These are phyloP conservation scores for Gossypium laxum DNA, from an alignment of 441 rosid species.

Conservation along the genomic window DNA sequence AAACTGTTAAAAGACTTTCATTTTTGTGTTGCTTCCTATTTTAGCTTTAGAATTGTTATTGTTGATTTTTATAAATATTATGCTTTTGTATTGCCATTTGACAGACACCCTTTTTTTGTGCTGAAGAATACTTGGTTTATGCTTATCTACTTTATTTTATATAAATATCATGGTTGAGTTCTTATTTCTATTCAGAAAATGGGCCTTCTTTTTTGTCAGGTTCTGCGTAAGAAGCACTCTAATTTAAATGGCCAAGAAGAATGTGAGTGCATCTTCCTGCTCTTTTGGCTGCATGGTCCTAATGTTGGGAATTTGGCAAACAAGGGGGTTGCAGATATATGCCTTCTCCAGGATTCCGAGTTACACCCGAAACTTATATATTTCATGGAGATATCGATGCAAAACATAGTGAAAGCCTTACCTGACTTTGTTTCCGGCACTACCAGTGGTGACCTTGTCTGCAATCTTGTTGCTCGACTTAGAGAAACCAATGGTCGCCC, in stretches of 20 bases:
- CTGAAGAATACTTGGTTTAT: not conserved
- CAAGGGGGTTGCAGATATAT: constrained; percentile 32
- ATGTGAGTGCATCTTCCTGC: constrained; percentile 33
- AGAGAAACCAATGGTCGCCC: not conserved
- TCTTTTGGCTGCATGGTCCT: constrained; percentile 44
- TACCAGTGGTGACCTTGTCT: not conserved
- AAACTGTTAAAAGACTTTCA: not conserved
- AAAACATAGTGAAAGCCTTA: constrained; percentile 10
- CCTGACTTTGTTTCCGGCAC: not conserved
- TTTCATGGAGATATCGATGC: constrained; percentile 21
- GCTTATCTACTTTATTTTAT: not conserved
- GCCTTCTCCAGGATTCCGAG: constrained; percentile 18
- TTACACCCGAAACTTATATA: constrained; percentile 18
- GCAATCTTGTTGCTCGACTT: not conserved
- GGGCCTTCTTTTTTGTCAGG: constrained; percentile 17
- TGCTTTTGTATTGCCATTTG: not conserved
- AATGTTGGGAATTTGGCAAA: constrained; percentile 5
- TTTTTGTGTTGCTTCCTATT: not conserved
- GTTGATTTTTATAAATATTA: not conserved
- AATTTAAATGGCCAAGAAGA: constrained; percentile 27
- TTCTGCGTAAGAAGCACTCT: constrained; percentile 23
- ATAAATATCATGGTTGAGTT: not conserved
- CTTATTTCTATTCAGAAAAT: not conserved
- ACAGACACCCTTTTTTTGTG: not conserved
- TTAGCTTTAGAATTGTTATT: not conserved